These are phyloP conservation scores for Botrytis pseudocinerea DNA, from an alignment of 2,329 filamentous ascomycete species.

Conservation along the genomic window DNA sequence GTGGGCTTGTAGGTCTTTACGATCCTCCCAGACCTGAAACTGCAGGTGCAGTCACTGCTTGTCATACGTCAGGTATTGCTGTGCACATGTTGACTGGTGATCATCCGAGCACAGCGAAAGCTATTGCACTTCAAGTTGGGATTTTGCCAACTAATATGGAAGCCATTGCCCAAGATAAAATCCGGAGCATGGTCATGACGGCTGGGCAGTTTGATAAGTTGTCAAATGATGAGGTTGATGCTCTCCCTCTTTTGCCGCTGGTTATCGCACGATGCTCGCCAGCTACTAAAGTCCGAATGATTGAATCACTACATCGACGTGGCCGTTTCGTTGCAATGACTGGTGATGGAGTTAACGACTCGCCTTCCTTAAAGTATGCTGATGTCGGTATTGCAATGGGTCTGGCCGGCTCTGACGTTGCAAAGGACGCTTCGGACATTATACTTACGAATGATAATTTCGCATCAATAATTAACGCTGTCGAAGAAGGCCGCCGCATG, in stretches of 20 bases:
- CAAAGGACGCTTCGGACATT: conserved; percentile 63
- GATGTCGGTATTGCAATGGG: conserved; percentile 66
- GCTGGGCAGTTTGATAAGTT: conserved; percentile 78
- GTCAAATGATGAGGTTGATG: conserved; percentile 73
- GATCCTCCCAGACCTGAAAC: conserved; percentile 61
- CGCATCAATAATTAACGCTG: conserved; percentile 68
- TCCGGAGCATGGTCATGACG: conserved; percentile 70
- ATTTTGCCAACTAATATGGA: conserved; percentile 68
- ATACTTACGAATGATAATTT: conserved; percentile 72
- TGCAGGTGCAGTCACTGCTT: conserved; percentile 51
- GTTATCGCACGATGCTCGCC: conserved; percentile 84
- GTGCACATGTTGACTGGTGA: conserved; percentile 85
- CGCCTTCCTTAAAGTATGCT: conserved; percentile 56
- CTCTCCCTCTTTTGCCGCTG: conserved; percentile 70
- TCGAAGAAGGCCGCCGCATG: conserved; percentile 70
- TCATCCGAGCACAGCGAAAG: conserved; percentile 74
- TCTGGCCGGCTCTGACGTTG: conserved; percentile 61
- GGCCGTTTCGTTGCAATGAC: conserved; percentile 56
- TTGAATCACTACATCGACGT: conserved; percentile 66
- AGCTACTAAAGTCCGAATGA: conserved; percentile 87
- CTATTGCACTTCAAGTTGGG: conserved; percentile 78
- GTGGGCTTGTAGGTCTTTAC: conserved; percentile 64
- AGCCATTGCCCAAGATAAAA: conserved; percentile 59
- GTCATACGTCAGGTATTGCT: conserved; percentile 67
- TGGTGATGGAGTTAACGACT: conserved; percentile 51